These are phyloP conservation scores for Populus nigra DNA, from an alignment of 345 rosid species.

Conservation along the genomic window DNA sequence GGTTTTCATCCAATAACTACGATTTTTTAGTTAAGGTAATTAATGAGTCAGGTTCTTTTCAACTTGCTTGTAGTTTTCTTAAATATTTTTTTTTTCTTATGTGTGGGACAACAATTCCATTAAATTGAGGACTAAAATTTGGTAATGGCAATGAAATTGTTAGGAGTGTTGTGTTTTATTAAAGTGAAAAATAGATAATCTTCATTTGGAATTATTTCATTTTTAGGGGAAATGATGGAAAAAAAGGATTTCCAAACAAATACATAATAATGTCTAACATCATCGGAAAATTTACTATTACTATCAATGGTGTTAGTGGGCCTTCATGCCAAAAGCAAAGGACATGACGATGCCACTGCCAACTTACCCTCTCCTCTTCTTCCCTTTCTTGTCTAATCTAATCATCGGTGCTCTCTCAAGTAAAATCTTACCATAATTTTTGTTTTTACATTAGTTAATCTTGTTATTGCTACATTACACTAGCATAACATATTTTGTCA, in stretches of 20 bases:
- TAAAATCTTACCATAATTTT: constrained; percentile 10
- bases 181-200: not conserved
- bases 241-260: not conserved
- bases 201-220: not conserved
- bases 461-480: no score
- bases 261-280: not conserved
- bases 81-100: accelerated
- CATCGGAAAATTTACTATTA: not conserved
- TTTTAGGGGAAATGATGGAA: not conserved
- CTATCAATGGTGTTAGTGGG: constrained; percentile 12
- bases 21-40: no score
- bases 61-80: no score
- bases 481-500: no score
- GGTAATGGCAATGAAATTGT: no score
- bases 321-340: constrained; percentile 20
- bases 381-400: constrained; percentile 14
- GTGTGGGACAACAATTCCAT: no score
- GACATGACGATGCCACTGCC: constrained; percentile 6
- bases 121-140: no score
- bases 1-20: no score
- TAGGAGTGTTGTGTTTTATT: no score
- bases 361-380: not conserved
- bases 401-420: constrained; percentile 50
- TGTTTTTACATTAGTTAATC: not conserved
- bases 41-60: no score